phyloP scores from a whole-genome alignment of 192 early-diverging fungal genomes.

The Haplosporangium gracile region DNA sequence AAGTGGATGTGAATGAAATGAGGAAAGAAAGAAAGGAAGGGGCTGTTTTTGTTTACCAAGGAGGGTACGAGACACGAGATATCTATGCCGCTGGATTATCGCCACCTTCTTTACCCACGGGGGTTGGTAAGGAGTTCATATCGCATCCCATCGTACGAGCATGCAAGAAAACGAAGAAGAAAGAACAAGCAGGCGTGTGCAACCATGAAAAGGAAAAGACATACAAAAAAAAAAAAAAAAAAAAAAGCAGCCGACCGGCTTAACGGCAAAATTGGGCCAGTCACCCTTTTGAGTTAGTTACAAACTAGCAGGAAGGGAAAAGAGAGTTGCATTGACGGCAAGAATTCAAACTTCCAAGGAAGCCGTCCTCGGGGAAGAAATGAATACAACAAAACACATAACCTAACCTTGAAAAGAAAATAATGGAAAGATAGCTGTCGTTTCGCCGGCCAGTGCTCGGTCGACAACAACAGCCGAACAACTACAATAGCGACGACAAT shows the following conservation, averaged over 20 bases:
- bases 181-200: neutral
- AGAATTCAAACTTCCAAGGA: neutral
- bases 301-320: neutral
- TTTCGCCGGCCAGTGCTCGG: neutral
- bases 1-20: neutral
- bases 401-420: neutral
- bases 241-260: slow-evolving; percentile 6
- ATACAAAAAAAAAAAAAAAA: neutral
- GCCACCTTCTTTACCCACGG: neutral
- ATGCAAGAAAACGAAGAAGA: neutral
- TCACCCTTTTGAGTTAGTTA: neutral
- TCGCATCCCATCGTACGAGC: neutral
- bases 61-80: neutral
- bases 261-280: neutral
- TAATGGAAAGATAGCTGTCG: neutral
- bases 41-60: neutral
- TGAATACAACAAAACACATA: neutral
- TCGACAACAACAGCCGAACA: neutral
- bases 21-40: neutral
- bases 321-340: neutral
- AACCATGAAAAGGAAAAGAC: neutral
- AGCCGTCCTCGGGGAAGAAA: neutral
- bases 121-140: neutral
- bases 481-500: neutral
- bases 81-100: slow-evolving; percentile 5